Evolutionary conservation across 352 stramenopile genomes (phyloP).

Genomic region (Pythium plurisporium): DNA sequence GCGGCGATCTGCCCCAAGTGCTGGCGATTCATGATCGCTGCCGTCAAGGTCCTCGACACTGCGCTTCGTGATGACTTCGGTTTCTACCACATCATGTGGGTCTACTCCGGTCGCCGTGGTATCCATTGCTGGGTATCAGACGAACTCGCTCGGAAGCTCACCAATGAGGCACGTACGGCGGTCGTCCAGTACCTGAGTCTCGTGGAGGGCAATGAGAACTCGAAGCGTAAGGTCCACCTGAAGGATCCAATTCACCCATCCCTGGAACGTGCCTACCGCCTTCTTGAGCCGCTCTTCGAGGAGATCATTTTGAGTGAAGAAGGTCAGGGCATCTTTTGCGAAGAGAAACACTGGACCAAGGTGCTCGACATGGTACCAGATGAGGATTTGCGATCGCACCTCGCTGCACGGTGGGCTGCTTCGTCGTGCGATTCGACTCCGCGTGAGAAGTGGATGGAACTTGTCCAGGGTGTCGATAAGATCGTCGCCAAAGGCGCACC

Average conservation of each 20-base stretch:
- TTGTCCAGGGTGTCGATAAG: constrained; percentile 67
- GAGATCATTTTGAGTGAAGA: constrained; percentile 85
- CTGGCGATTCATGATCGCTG: constrained; percentile 98
- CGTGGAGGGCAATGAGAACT: constrained; percentile 87
- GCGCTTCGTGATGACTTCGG: constrained; percentile 96
- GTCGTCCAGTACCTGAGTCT: constrained; percentile 97
- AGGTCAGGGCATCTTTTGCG: constrained; percentile 90
- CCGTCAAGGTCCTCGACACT: constrained; percentile 93
- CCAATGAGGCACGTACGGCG: constrained; percentile 95
- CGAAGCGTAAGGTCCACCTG: constrained; percentile 89
- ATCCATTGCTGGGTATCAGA: constrained; percentile 99
- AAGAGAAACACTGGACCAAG: constrained; percentile 85
- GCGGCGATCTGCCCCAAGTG: constrained; percentile 92
- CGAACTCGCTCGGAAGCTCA: constrained; percentile 87
- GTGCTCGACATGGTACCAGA: constrained; percentile 93
- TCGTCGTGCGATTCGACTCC: constrained; percentile 51
- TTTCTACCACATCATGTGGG: constrained; percentile 97
- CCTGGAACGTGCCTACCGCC: constrained; percentile 89
- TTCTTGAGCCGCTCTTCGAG: constrained; percentile 95
- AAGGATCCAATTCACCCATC: constrained; percentile 93
- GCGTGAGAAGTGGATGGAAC: constrained; percentile 86
- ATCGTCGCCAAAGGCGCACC: constrained; percentile 46
- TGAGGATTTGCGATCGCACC: constrained; percentile 68
- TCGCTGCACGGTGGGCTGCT: constrained; percentile 56
- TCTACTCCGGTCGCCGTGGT: constrained; percentile 98